phyloP scores from a whole-genome alignment of 1,284 basidiomycete genomes.

The Sporisorium scitamineum region DNA sequence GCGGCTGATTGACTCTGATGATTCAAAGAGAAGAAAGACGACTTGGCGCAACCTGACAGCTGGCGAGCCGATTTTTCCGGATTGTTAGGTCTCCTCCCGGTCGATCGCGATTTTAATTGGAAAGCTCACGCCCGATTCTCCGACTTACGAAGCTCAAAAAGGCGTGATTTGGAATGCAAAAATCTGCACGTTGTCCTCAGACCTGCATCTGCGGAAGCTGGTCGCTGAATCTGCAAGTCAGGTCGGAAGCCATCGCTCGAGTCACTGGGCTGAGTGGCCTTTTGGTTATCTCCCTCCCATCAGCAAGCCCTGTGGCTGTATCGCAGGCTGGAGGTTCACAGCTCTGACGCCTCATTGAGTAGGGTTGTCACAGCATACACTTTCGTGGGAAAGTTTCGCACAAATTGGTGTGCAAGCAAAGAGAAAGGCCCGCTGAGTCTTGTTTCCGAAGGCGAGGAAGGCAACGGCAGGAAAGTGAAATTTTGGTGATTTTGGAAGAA shows the following conservation, averaged over 20 bases:
- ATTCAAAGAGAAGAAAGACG: background rate
- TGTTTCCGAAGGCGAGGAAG: background rate
- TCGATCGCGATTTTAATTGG: background rate
- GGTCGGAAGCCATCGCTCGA: conserved; percentile 9
- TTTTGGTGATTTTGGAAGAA: conserved; percentile 25
- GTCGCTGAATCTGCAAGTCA: background rate
- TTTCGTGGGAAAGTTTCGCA: background rate
- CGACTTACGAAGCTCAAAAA: conserved; percentile 3
- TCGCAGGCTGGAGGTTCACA: too few species aligned
- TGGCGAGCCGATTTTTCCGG: background rate
- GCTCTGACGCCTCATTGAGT: too few species aligned
- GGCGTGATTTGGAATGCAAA: conserved; percentile 32
- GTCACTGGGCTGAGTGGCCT: conserved; percentile 5
- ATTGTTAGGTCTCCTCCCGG: conserved; percentile 2
- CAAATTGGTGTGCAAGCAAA: background rate
- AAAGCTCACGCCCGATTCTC: background rate
- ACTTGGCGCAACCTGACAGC: conserved; percentile 30
- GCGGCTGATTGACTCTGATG: background rate
- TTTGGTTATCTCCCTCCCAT: background rate
- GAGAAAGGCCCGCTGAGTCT: background rate
- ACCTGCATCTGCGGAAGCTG: conserved; percentile 16
- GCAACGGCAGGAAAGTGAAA: background rate
- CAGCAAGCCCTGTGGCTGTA: background rate
- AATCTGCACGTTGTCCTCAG: conserved; percentile 5
- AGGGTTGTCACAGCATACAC: background rate